Base-by-base conservation (phyloP, 2,329 filamentous ascomycete genomes). In the Arachnomyces sp. region DNA sequence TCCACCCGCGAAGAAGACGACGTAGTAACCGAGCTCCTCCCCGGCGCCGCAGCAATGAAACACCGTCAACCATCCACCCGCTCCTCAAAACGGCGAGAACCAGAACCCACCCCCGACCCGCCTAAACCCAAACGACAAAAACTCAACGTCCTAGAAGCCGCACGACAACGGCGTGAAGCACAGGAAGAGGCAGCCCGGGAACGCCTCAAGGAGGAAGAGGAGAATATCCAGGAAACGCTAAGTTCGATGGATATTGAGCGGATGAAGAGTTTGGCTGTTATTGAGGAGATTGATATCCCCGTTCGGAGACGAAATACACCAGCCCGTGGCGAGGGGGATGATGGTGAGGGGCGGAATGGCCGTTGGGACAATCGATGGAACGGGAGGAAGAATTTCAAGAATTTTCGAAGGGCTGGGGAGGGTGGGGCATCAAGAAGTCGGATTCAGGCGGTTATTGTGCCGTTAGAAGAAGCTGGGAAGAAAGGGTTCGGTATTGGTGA, bases 331-430 rank as follows among this genome's bases (percentile, higher is more conserved):
- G n/a, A n/a, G n/a, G n/a, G n/a, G n/a, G 49, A 63, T 38, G 57
- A 65, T n/a, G 60, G 60, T 28, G 63, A 72, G 13, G 20, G 20
- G 5, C 20, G 9, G 5, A 25, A 25, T 25, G 76, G 80, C 4
- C 73, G 85, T 31, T 95, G 90, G 89, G 77, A 95, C 49, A 79
- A 86, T 1, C 73, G 73, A 30, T 98, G 92, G 92, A 94, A 95
- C 57, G 92, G 90, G 1, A 75, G 90, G 32, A 90, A 87, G 62
- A 96, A 98, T 56, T 98, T 94, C 67, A 98, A 98, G 61, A 84
- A 79, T 52, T 98, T 98, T 56, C 45, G 63, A 29, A 51, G 58
- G 34, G 57, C 59, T 40, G 51, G 61, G 49, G 55, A 58, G 46
- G 38, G 60, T 0, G 50, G 55, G 6, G 51, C 49, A 36, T 50